Evolutionary conservation across 2,329 filamentous ascomycete species (phyloP), one percentile per base, ranked within the genome.

Genomic region (Aspergillus uvarum): DNA sequence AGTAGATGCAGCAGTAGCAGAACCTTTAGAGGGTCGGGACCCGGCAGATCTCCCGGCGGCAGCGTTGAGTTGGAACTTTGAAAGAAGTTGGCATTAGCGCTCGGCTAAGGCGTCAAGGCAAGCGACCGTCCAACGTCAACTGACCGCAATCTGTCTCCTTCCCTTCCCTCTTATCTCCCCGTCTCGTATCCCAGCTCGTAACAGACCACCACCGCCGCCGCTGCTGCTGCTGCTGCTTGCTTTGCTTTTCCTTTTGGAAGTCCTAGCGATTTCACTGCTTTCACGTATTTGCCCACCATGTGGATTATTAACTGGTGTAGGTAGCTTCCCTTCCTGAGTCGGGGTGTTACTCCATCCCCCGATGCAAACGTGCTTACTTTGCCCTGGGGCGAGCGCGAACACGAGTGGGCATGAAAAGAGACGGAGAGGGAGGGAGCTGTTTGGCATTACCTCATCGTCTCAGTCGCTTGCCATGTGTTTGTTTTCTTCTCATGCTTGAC

Each of bases 221-320:
- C 32, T 49, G 22, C 22, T 22, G 26, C 26, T 29, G 24, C 24
- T 26, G 26, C 26, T 21, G 24, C 52, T 47, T 26, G 42, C 22
- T 24, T 29, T 47, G 24, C 51, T 59, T 10, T 5, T 51, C 54
- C 42, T 55, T 56, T 19, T 44, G 14, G 38, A 19, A 44, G n/a
- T 44, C 48, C n/a, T 44, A 55, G 51, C 44, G 22, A 47, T 51
- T 57, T 24, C 48, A 22, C 42, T 50, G 44, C 19, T 60, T 59
- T 65, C 58, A 63, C 12, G 32, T 3, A 60, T 44, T 52, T 54
- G 54, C 57, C 56, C 68, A 65, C 74, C 66, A 96, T 96, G 92
- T 96, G 91, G 91, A 90, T 96, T 78, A 81, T 96, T 76, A 92
- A 94, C 86, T 96, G 92, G 92, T 96, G 91, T 96, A 92, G 69